Conservation (phyloP, 371 early-diverging fungal genomes). For the Coemansia sp. region DNA sequence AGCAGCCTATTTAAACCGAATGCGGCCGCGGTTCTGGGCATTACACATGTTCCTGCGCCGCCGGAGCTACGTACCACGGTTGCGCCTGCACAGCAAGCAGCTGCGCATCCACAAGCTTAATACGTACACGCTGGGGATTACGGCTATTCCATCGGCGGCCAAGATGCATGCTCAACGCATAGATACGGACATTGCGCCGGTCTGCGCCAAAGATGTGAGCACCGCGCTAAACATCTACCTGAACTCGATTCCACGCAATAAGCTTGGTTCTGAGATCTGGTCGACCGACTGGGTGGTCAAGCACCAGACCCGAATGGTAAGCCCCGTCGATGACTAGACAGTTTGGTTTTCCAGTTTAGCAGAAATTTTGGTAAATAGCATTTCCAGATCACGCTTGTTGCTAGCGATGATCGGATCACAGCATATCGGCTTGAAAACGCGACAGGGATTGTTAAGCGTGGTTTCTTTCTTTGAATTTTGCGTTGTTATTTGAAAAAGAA, state of each 20-base stretch:
- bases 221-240: constrained; percentile 18
- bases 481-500: not conserved
- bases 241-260: constrained; percentile 9
- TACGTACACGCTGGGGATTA: constrained; percentile 1
- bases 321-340: too few species aligned
- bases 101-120: constrained; percentile 5
- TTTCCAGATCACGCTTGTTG: not conserved
- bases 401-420: not conserved
- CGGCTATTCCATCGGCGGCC: constrained; percentile 16
- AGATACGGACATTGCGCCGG: not conserved
- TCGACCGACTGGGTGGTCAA: constrained; percentile 1
- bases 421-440: not conserved
- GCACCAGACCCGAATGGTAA: constrained; percentile 7
- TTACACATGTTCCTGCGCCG: constrained; percentile 32
- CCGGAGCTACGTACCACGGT: constrained; percentile 15
- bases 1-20: constrained; percentile 1
- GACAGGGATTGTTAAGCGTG: not conserved
- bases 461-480: not conserved
- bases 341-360: too few species aligned
- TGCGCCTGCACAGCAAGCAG: constrained; percentile 16
- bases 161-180: constrained; percentile 12
- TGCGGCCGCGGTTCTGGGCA: constrained; percentile 27
- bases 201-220: constrained; percentile 5
- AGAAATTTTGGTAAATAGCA: too few species aligned
- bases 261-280: not conserved